Evolutionary conservation across 169 alveolate genomes (phyloP), one percentile per base, ranked within the genome.

Genomic region (Cryptosporidium sp.): DNA sequence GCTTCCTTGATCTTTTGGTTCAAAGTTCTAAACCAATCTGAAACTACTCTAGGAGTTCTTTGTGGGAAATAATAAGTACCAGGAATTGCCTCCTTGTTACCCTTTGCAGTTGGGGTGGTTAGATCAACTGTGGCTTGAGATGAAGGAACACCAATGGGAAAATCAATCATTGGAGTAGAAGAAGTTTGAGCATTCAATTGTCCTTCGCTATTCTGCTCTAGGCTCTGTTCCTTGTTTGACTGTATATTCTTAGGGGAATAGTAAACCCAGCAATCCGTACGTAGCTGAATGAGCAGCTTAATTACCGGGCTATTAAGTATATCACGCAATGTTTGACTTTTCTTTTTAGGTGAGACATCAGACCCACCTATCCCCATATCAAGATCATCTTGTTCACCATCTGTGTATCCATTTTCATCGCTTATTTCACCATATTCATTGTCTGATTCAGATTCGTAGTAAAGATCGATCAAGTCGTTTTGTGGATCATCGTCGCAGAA

Each of bases 21-120:
- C 23, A 80, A 41, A 41, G 65, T 5, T 23, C 70, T 80, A 26
- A 80, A 80, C 89, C 89, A 80, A 41, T 80, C 55, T 26, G 75
- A 31, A 65, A 80, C 89, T 37, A 80, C 52, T 43, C 55, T 80
- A 8, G 89, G 89, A n/a, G 89, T 80, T 8, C 89, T 33, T 26
- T 80, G 73, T 29, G 89, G 89, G 43, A 80, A 80, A n/a, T 12
- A 29, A 37, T 70, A 70, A 39, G 45, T 70, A 3, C 37, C 39
- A 39, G 35, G 14, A 45, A 14, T 43, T 39, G n/a, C 21, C 10
- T 70, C 65, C 45, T 41, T 45, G 67, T 2, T 70, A 2, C 23
- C 29, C 23, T 55, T 73, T 29, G 45, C 26, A 6, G 39, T 35
- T 14, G 89, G 89, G 43, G 89, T 80, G 16, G 89, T 43, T 26